Conservation (phyloP, 2,329 filamentous ascomycete genomes). For the Zymoseptoria ardabiliae region DNA sequence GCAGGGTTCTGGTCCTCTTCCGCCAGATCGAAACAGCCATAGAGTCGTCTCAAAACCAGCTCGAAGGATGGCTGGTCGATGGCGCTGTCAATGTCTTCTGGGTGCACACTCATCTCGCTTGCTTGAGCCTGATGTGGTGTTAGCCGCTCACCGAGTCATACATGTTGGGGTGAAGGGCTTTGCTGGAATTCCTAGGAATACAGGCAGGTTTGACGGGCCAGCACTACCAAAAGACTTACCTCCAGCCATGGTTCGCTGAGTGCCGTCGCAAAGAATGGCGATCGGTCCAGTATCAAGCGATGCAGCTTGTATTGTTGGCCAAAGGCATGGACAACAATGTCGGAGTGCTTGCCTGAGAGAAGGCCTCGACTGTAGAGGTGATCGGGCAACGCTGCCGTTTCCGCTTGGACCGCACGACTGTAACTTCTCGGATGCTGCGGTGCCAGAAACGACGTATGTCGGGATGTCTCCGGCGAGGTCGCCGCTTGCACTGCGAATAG, state of each 20-base stretch:
- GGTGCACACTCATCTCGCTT: slow-evolving; percentile 46
- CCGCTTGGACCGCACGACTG: slow-evolving; percentile 15
- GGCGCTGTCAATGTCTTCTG: slow-evolving; percentile 47
- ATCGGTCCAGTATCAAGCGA: slow-evolving; percentile 48
- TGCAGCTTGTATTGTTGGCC: slow-evolving; percentile 46
- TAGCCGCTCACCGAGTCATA: not conserved
- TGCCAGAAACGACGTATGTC: slow-evolving; percentile 35
- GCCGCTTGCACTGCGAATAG: slow-evolving; percentile 3
- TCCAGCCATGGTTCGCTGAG: slow-evolving; percentile 47
- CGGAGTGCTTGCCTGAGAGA: slow-evolving; percentile 45
- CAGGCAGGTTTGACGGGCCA: not conserved
- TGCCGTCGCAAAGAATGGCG: slow-evolving; percentile 49
- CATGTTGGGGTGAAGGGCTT: not conserved
- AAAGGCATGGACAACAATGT: slow-evolving; percentile 49
- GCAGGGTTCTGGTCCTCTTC: slow-evolving; percentile 49
- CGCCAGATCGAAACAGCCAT: slow-evolving; percentile 42
- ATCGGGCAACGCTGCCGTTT: slow-evolving; percentile 35
- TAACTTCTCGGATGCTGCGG: slow-evolving; percentile 14
- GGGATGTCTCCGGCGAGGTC: slow-evolving; percentile 31
- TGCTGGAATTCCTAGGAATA: not conserved
- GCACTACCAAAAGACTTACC: not conserved
- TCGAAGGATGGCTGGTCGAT: slow-evolving; percentile 50
- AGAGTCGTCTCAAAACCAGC: slow-evolving; percentile 47
- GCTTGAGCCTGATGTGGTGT: slow-evolving; percentile 40
- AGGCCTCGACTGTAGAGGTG: slow-evolving; percentile 48